Percentiles rank a stretch among this genome's conserved stretches.
Conservation (phyloP, 164 flowering plant genomes). For the Warburgia ugandensis region DNA sequence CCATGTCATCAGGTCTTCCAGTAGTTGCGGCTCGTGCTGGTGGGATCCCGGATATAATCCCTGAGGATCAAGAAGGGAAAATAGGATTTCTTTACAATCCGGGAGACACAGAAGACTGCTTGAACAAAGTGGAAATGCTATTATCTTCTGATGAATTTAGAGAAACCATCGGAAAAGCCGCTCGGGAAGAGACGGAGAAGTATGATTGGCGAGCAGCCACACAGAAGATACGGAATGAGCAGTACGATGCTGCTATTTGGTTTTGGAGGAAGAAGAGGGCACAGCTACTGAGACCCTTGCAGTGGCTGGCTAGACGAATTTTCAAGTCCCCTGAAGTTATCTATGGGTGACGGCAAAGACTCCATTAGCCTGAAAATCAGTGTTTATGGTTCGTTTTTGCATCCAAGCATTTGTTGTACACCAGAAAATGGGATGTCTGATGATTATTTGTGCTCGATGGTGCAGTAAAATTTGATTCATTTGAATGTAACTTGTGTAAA, state of each 20-base stretch:
- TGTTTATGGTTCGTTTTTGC: too few relatives aligned
- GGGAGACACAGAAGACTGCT: slow-evolving; percentile 88
- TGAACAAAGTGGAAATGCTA: slow-evolving; percentile 65
- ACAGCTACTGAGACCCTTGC: slow-evolving; percentile 54
- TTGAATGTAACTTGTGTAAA: too few relatives aligned
- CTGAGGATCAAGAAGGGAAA: slow-evolving; percentile 70
- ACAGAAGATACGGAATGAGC: slow-evolving; percentile 67
- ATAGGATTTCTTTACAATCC: slow-evolving; percentile 71
- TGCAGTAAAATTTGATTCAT: too few relatives aligned
- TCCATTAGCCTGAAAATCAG: too few relatives aligned
- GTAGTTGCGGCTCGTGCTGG: slow-evolving; percentile 97
- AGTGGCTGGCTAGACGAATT: slow-evolving; percentile 49
- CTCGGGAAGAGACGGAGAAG: slow-evolving; percentile 85
- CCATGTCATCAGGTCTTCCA: slow-evolving; percentile 96
- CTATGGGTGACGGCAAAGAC: slow-evolving; percentile 33
- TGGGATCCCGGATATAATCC: slow-evolving; percentile 88
- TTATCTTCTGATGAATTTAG: slow-evolving; percentile 40
- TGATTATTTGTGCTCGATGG: too few relatives aligned
- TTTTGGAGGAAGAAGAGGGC: slow-evolving; percentile 85
- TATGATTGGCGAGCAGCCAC: slow-evolving; percentile 95
- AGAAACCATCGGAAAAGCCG: slow-evolving; percentile 74
- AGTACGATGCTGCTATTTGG: slow-evolving; percentile 95
- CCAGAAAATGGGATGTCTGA: too few relatives aligned
- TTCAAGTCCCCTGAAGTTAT: slow-evolving; percentile 47
- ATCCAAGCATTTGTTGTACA: too few relatives aligned